phyloP scores from a whole-genome alignment of 139 green algal genomes.

The Closterium sp. region DNA sequence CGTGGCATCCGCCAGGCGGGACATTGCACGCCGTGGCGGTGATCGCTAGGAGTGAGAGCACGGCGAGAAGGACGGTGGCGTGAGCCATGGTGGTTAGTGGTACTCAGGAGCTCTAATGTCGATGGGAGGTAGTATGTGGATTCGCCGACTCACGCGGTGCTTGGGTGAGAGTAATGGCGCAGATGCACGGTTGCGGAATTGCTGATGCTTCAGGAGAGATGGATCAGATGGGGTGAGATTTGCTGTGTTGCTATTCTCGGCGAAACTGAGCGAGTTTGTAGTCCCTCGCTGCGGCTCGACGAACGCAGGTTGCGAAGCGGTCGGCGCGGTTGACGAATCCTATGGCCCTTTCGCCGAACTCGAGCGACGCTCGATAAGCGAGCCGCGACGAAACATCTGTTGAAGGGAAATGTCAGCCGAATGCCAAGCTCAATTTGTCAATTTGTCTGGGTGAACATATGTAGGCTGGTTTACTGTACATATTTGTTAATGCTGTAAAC shows the following conservation, averaged over 20 bases:
- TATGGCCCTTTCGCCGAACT: not conserved
- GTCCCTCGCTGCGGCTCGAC: not conserved
- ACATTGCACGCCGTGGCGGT: not conserved
- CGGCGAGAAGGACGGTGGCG: not conserved
- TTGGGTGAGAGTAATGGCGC: not conserved
- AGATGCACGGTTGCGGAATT: not conserved
- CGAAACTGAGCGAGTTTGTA: not conserved
- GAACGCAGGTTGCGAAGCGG: not conserved
- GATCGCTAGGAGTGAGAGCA: not conserved
- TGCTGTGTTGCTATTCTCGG: not conserved
- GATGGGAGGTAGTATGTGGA: not conserved
- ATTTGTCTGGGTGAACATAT: not conserved
- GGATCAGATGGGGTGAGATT: not conserved
- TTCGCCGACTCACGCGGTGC: not conserved
- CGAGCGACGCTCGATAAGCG: not conserved
- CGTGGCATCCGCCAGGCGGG: not conserved
- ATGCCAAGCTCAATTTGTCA: not conserved
- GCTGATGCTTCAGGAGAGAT: not conserved
- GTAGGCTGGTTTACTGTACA: no score
- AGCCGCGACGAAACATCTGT: not conserved
- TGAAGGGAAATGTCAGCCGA: not conserved
- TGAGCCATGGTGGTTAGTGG: not conserved
- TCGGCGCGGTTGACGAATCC: not conserved
- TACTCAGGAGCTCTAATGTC: not conserved
- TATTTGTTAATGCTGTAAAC: not conserved